These are phyloP conservation scores for Telfairia occidentalis DNA, from an alignment of 331 rosid species.

Conservation along the genomic window DNA sequence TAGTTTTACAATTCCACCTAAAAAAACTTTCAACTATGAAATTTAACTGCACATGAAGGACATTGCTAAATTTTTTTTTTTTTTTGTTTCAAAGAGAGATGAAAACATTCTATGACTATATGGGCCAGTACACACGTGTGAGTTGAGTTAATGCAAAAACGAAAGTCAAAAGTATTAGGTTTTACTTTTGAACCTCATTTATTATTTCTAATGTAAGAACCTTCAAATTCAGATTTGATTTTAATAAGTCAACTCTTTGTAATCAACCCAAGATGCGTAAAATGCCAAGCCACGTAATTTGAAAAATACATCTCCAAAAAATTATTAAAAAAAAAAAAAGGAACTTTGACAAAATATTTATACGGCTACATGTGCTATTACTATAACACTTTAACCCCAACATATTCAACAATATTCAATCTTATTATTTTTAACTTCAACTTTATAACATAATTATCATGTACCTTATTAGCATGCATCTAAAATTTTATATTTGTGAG, in stretches of 20 bases:
- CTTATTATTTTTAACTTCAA: no score
- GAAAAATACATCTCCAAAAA: background rate
- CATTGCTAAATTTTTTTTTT: background rate
- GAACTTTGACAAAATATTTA: background rate
- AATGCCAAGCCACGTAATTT: background rate
- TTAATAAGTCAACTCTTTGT: background rate
- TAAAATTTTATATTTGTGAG: background rate
- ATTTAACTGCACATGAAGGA: background rate
- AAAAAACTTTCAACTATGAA: background rate
- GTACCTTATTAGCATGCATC: background rate
- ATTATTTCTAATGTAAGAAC: background rate
- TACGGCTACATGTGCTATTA: background rate
- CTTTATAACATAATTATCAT: no score
- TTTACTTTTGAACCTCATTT: background rate
- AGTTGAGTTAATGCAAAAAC: background rate
- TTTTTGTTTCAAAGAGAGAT: background rate
- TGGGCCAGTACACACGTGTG: background rate
- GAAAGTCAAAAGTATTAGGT: conserved; percentile 1
- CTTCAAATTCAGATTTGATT: background rate
- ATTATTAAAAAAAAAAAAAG: background rate
- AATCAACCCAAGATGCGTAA: background rate
- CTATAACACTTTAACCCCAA: no score
- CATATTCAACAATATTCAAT: no score
- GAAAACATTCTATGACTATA: background rate
- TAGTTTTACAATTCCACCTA: background rate